phyloP scores from a whole-genome alignment of 1,284 basidiomycete genomes.

The Schizophyllum commune region DNA sequence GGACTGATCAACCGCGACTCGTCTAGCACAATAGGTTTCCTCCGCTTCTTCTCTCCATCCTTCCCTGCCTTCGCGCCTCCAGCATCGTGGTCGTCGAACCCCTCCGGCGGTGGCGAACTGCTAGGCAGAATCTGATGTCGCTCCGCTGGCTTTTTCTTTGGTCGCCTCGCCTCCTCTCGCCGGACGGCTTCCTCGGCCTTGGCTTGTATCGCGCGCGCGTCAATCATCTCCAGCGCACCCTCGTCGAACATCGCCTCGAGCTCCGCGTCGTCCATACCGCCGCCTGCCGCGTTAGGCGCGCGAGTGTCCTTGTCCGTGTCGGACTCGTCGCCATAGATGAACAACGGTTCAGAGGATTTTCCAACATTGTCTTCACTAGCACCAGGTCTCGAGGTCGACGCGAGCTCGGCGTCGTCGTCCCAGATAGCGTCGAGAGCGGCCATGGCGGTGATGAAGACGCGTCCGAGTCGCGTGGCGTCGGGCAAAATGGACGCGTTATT shows the following conservation, averaged over 20 bases:
- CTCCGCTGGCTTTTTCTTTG: constrained; percentile 27
- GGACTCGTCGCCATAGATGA: not conserved
- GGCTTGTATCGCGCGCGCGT: not conserved
- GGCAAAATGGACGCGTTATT: not conserved
- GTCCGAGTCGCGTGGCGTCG: not conserved
- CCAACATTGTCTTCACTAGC: not conserved
- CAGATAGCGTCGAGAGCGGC: constrained; percentile 1
- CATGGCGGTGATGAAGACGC: not conserved
- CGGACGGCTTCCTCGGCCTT: constrained; percentile 27
- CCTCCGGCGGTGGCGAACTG: constrained; percentile 37
- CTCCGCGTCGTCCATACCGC: constrained; percentile 30
- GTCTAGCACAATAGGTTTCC: constrained; percentile 56
- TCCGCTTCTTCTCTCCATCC: constrained; percentile 35
- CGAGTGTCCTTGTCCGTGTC: not conserved
- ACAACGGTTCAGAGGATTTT: not conserved
- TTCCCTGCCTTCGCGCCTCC: constrained; percentile 22
- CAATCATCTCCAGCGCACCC: not conserved
- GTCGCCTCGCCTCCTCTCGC: constrained; percentile 41
- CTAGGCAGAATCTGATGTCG: constrained; percentile 39
- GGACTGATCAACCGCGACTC: constrained; percentile 63
- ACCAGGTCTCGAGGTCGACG: constrained; percentile 14
- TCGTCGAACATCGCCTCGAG: not conserved
- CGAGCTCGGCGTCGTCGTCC: constrained; percentile 29
- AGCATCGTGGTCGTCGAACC: constrained; percentile 22
- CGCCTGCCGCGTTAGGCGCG: constrained; percentile 33